Base-by-base conservation (phyloP, 1,139 yeast genomes). In the Kodamaea sp. region DNA sequence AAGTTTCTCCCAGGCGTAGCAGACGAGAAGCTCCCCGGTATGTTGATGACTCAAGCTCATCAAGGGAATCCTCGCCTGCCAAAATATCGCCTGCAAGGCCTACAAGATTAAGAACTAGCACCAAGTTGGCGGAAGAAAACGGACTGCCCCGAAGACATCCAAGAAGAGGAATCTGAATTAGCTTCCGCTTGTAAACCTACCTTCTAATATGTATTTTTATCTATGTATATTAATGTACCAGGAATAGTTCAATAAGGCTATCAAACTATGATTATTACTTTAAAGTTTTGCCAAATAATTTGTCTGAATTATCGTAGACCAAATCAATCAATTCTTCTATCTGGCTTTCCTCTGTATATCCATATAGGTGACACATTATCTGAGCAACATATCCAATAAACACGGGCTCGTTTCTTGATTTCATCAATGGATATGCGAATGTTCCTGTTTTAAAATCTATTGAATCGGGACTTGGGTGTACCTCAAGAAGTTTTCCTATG, bases 401-500 rank as follows among this genome's bases (percentile, higher is more conserved):
- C 31, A 94, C 89, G 0, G 98, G 98, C 59, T 92, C 98, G 57
- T 94, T 89, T 49, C 98, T 72, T 1, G 94, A 83, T 46, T 84
- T 83, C 28, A 92, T 76, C 67, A 87, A 63, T 4, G 86, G 83
- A 7, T 63, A 48, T 2, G 76, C 65, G 29, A 59, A 55, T 11
- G 53, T 48, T 0, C 75, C 74, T 5, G 55, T 41, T 22, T 11
- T 23, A 10, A 31, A 20, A 15, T 44, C 38, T 7, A 37, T 27
- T 3, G 29, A n/a, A n/a, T 32, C 38, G 5, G 53, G 47, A 10
- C 40, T 33, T 7, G 42, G 39, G 37, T 35, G 34, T 29, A 34
- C 33, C 26, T 44, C 50, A 7, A 47, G 35, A 12, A 38, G 22
- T 4, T 27, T 32, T 14, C 37, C 29, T 2, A 44, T 46, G 5